phyloP scores from a whole-genome alignment of 306 rosid species.

The Vigna angularis region DNA sequence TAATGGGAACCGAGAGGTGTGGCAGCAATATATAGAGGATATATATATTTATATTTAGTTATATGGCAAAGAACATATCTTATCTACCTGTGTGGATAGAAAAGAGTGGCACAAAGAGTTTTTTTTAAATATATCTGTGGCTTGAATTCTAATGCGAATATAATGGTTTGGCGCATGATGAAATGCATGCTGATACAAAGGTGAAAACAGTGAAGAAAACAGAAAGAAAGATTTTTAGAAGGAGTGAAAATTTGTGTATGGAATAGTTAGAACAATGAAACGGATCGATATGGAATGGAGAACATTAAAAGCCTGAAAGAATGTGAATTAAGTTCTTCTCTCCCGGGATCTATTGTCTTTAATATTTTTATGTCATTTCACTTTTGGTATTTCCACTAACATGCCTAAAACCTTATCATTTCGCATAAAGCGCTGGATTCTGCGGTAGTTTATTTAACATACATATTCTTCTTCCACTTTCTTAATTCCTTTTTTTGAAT shows the following conservation, averaged over 20 bases:
- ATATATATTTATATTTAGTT: background rate
- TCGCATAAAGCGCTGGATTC: constrained; percentile 50
- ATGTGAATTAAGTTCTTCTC: constrained; percentile 56
- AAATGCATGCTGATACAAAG: constrained; percentile 27
- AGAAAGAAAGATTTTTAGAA: background rate
- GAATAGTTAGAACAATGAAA: constrained; percentile 45
- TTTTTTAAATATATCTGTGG: constrained; percentile 18
- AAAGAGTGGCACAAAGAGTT: constrained; percentile 34
- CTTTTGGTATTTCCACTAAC: constrained; percentile 46
- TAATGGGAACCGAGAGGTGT: constrained; percentile 46
- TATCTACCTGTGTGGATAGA: constrained; percentile 32
- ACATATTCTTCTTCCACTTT: constrained; percentile 51
- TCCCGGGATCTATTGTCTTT: constrained; percentile 41
- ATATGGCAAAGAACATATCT: constrained; percentile 28
- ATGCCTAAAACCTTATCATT: constrained; percentile 50
- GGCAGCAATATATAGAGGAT: constrained; percentile 38
- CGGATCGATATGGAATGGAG: constrained; percentile 38
- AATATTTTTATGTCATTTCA: constrained; percentile 50
- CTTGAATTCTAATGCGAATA: constrained; percentile 20
- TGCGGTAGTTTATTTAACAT: constrained; percentile 13
- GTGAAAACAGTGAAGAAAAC: constrained; percentile 8
- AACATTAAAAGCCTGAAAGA: constrained; percentile 49
- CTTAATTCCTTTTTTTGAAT: constrained; percentile 4
- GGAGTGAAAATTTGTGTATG: constrained; percentile 22
- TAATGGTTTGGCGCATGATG: background rate